Conservation (phyloP, 2,329 filamentous ascomycete genomes). For the Tolypocladium album region DNA sequence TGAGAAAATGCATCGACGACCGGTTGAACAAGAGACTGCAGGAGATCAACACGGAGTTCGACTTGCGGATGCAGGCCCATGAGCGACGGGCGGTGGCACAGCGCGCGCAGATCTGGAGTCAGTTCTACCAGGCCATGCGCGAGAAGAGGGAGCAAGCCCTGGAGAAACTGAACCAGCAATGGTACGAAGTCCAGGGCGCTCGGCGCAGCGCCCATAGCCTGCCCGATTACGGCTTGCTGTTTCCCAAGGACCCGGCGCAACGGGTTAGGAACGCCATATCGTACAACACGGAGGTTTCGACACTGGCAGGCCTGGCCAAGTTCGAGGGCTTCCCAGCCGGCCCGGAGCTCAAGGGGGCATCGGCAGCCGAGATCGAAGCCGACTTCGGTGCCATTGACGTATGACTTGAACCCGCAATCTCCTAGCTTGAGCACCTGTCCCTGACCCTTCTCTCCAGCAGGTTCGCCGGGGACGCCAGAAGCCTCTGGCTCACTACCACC, state of each 20-base stretch:
- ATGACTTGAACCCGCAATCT: slow-evolving; percentile 7
- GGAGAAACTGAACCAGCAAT: slow-evolving; percentile 74
- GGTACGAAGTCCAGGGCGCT: slow-evolving; percentile 87
- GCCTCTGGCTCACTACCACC: slow-evolving; percentile 18
- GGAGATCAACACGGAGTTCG: slow-evolving; percentile 62
- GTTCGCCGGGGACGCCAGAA: slow-evolving; percentile 23
- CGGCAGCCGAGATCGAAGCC: slow-evolving; percentile 64
- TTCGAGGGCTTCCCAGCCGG: slow-evolving; percentile 94
- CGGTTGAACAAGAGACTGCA: slow-evolving; percentile 71
- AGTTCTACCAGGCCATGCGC: slow-evolving; percentile 80
- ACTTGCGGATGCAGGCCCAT: slow-evolving; percentile 63
- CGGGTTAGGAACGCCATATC: slow-evolving; percentile 77
- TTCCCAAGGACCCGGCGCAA: slow-evolving; percentile 64
- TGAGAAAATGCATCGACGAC: slow-evolving; percentile 78
- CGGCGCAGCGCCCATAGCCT: slow-evolving; percentile 71
- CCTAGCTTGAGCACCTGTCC: slow-evolving; percentile 1
- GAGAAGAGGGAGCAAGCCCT: slow-evolving; percentile 73
- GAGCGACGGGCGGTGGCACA: slow-evolving; percentile 68
- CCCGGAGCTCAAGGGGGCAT: slow-evolving; percentile 68
- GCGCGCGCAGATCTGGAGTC: slow-evolving; percentile 75
- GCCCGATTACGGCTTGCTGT: slow-evolving; percentile 71
- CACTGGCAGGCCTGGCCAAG: slow-evolving; percentile 83
- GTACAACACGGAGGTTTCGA: slow-evolving; percentile 91
- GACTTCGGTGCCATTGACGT: slow-evolving; percentile 87
- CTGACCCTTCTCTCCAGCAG: slow-evolving; percentile 19